Conservation (phyloP, 2,329 filamentous ascomycete species). For the Penicillium sp. region DNA sequence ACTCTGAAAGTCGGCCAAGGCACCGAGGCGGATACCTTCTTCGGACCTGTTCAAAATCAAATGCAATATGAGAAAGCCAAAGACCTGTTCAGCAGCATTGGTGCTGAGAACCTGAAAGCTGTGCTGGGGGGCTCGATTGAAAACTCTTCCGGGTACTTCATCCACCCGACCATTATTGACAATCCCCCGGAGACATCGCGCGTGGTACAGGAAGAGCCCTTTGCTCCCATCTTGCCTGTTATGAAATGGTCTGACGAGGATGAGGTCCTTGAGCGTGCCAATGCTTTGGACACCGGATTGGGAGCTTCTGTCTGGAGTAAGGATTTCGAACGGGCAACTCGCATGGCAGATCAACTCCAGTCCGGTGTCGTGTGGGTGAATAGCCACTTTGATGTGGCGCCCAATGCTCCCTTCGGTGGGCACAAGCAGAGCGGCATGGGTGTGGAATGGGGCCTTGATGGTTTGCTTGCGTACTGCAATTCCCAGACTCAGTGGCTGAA, state of each 20-base stretch:
- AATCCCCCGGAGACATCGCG: constrained; percentile 56
- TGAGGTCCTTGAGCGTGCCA: constrained; percentile 58
- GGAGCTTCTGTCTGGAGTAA: constrained; percentile 59
- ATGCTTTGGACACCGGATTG: constrained; percentile 53
- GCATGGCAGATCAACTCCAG: constrained; percentile 55
- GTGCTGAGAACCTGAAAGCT: constrained; percentile 53
- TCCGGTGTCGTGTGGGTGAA: constrained; percentile 63
- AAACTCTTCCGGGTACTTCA: constrained; percentile 54
- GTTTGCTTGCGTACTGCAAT: constrained; percentile 43
- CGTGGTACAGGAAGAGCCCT: constrained; percentile 60
- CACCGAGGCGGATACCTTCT: constrained; percentile 46
- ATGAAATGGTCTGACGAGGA: constrained; percentile 61
- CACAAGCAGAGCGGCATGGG: constrained; percentile 55
- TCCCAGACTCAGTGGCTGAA: constrained; percentile 36
- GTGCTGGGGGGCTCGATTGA: constrained; percentile 49
- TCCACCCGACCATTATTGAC: constrained; percentile 59
- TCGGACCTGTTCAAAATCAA: constrained; percentile 63
- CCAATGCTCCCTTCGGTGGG: constrained; percentile 47
- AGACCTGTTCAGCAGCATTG: constrained; percentile 55
- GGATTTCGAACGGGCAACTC: constrained; percentile 51
- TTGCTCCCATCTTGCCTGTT: constrained; percentile 63
- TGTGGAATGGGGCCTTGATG: constrained; percentile 46
- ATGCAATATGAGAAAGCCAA: constrained; percentile 64
- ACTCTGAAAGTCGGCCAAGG: constrained; percentile 39
- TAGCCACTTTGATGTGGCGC: constrained; percentile 32